phyloP scores from a whole-genome alignment of 1,139 yeast genomes.

The Meyerozyma elateridarum region DNA sequence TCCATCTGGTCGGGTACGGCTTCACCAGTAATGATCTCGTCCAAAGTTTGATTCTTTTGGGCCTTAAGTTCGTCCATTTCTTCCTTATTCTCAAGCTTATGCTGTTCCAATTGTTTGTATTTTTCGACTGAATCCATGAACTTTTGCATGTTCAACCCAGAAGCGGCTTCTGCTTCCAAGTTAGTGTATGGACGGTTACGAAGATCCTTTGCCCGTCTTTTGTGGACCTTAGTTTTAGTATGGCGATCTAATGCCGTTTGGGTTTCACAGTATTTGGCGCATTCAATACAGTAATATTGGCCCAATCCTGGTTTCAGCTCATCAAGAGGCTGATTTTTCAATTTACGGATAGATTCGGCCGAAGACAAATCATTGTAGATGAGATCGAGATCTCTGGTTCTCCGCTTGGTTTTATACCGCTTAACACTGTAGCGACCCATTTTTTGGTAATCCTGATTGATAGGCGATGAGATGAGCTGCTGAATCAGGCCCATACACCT shows the following conservation, averaged over 20 bases:
- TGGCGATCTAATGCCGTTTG: conserved; percentile 72
- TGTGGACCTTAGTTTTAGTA: conserved; percentile 71
- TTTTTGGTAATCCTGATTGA: conserved; percentile 11
- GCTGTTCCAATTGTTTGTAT: conserved; percentile 39
- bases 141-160: conserved; percentile 68
- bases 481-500: neutral
- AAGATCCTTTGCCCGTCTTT: conserved; percentile 75
- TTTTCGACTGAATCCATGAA: conserved; percentile 61
- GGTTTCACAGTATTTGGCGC: conserved; percentile 88
- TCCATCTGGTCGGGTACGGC: conserved; percentile 8
- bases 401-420: conserved; percentile 72
- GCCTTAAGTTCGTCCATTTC: conserved; percentile 32
- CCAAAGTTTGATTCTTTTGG: conserved; percentile 39
- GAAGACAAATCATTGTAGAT: conserved; percentile 71
- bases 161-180: conserved; percentile 87
- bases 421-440: conserved; percentile 88
- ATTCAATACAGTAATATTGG: conserved; percentile 88
- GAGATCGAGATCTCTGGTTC: conserved; percentile 81
- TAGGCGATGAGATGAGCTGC: conserved; percentile 8
- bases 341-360: conserved; percentile 53
- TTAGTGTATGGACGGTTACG: conserved; percentile 78
- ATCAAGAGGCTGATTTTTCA: conserved; percentile 80
- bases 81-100: conserved; percentile 34
- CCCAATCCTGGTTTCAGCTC: conserved; percentile 92
- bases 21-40: conserved; percentile 34